Percentiles rank a stretch among this genome's conserved stretches.
Conservation (phyloP, 768 basidiomycete species). For the Boletus patriciae region DNA sequence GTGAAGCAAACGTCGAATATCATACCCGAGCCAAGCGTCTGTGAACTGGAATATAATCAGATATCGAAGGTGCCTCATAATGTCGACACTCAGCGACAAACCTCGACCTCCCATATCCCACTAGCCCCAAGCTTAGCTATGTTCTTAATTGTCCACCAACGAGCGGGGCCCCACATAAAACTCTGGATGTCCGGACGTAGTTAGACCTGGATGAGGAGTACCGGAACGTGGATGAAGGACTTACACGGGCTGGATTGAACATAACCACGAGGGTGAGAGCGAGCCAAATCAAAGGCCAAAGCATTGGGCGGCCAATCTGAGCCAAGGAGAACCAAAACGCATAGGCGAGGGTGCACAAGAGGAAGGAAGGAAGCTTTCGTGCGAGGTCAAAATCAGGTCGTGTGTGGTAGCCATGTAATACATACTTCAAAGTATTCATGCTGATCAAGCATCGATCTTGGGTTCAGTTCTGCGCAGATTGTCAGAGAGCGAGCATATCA, state of each 20-base stretch:
- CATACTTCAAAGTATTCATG: constrained; percentile 72
- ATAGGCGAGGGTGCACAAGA: constrained; percentile 70
- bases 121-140: constrained; percentile 62
- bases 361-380: constrained; percentile 69
- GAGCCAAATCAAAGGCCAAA: constrained; percentile 86
- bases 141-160: constrained; percentile 80
- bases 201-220: neutral
- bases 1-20: neutral
- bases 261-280: constrained; percentile 56
- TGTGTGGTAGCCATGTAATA: constrained; percentile 7
- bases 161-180: constrained; percentile 28
- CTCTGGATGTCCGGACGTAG: constrained; percentile 47
- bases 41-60: constrained; percentile 52
- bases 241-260: constrained; percentile 73
- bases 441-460: constrained; percentile 70
- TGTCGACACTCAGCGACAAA: constrained; percentile 27
- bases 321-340: constrained; percentile 85
- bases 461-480: constrained; percentile 56
- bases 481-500: constrained; percentile 1
- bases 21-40: constrained; percentile 88
- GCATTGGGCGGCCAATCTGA: constrained; percentile 63
- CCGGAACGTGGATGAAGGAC: neutral
- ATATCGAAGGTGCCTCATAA: neutral
- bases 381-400: neutral
- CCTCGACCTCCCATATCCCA: constrained; percentile 74